These are phyloP conservation scores for Viola pubescens DNA, from an alignment of 441 rosid genomes.

Conservation along the genomic window DNA sequence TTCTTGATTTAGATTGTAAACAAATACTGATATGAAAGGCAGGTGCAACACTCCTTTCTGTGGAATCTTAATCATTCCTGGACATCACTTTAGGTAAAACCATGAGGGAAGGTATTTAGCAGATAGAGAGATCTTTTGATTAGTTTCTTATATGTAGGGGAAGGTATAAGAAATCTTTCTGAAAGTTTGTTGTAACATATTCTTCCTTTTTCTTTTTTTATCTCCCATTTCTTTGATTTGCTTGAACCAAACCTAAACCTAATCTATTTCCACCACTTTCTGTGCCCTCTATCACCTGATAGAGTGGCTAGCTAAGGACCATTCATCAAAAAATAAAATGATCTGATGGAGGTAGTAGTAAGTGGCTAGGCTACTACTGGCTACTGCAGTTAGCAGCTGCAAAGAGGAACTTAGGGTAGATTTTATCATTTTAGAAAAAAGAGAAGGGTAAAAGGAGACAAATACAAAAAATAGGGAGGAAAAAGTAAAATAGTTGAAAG, in stretches of 20 bases:
- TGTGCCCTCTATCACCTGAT: background rate
- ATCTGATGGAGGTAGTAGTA: background rate
- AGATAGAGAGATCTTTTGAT: background rate
- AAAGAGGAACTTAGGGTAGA: too few species aligned
- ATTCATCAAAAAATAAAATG: background rate
- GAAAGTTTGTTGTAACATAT: conserved; percentile 1
- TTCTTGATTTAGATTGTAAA: background rate
- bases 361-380: background rate
- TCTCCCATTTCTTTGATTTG: background rate
- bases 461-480: background rate
- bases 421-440: too few species aligned
- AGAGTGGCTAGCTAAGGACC: background rate
- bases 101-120: background rate
- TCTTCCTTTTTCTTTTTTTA: background rate
- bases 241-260: background rate
- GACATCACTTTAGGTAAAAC: background rate
- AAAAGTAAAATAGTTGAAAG: background rate
- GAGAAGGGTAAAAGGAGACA: too few species aligned
- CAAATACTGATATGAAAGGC: background rate
- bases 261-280: background rate
- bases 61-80: background rate
- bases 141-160: conserved; percentile 16
- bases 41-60: background rate
- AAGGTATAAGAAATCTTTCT: conserved; percentile 16
- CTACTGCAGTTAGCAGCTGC: background rate